Conservation (phyloP, 2,329 filamentous ascomycete genomes). For the Hirsutella rhossiliensis region DNA sequence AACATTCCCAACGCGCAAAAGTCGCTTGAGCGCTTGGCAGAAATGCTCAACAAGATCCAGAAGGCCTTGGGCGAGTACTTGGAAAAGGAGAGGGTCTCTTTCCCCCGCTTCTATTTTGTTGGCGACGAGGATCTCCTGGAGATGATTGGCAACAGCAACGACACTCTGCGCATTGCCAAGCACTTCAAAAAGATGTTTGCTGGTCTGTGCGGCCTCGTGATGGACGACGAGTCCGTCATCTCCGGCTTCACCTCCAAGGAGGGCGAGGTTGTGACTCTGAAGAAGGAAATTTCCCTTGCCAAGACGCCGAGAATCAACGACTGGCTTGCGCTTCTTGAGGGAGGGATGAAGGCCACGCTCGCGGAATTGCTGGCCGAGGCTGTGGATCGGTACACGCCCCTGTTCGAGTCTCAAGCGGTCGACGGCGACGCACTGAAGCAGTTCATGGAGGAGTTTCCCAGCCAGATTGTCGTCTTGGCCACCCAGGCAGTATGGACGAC, state of each 20-base stretch:
- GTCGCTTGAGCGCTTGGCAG: slow-evolving; percentile 88
- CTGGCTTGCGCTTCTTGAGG: slow-evolving; percentile 89
- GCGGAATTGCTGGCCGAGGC: slow-evolving; percentile 85
- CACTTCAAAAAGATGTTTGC: slow-evolving; percentile 99
- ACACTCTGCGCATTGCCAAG: slow-evolving; percentile 90
- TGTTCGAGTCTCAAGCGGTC: slow-evolving; percentile 62
- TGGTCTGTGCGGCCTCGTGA: slow-evolving; percentile 77
- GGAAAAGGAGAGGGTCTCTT: slow-evolving; percentile 92
- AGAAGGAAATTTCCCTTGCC: slow-evolving; percentile 80
- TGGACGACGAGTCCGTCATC: slow-evolving; percentile 85
- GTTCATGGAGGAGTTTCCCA: slow-evolving; percentile 79
- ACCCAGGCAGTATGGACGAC: slow-evolving; percentile 92
- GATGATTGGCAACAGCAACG: slow-evolving; percentile 99
- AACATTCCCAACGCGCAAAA: slow-evolving; percentile 94
- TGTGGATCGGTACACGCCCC: slow-evolving; percentile 65
- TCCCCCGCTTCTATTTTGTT: slow-evolving; percentile 98
- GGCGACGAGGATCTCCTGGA: slow-evolving; percentile 96
- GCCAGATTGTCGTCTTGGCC: slow-evolving; percentile 89
- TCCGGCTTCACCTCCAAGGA: slow-evolving; percentile 92
- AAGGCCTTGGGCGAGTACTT: slow-evolving; percentile 98
- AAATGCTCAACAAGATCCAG: slow-evolving; percentile 96
- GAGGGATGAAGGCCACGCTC: slow-evolving; percentile 85
- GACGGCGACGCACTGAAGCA: slow-evolving; percentile 58
- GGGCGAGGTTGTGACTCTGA: slow-evolving; percentile 75
- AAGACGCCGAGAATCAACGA: slow-evolving; percentile 98